These are phyloP conservation scores for Suillus ampliporus DNA, from an alignment of 768 basidiomycete species.

Conservation along the genomic window DNA sequence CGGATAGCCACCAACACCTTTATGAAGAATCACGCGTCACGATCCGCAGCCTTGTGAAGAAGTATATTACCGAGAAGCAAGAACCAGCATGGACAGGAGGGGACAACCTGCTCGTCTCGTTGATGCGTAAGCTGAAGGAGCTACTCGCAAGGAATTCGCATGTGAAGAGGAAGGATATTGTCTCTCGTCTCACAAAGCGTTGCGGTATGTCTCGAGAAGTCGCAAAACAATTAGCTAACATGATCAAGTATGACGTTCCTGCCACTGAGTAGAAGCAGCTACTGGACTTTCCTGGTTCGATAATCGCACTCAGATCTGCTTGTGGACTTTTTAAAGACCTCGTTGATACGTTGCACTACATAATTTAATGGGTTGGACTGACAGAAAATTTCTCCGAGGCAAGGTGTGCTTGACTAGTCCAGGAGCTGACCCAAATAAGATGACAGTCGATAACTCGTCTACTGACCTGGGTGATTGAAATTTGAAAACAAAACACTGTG, in stretches of 20 bases:
- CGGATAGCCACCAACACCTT: slow-evolving; percentile 37
- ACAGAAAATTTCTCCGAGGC: no score
- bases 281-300: neutral
- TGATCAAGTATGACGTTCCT: slow-evolving; percentile 27
- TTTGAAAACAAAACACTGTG: neutral
- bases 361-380: no score
- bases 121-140: slow-evolving; percentile 18
- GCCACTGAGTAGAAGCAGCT: slow-evolving; percentile 12
- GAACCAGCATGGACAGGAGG: slow-evolving; percentile 15
- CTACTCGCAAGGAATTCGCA: slow-evolving; percentile 19
- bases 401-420: no score
- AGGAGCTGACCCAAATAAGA: no score
- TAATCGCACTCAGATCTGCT: neutral
- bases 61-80: slow-evolving; percentile 4
- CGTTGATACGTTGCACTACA: neutral
- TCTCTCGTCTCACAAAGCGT: slow-evolving; percentile 27
- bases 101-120: slow-evolving; percentile 22
- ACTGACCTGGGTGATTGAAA: neutral
- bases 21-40: slow-evolving; percentile 39
- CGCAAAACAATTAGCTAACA: slow-evolving; percentile 26
- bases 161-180: slow-evolving; percentile 23
- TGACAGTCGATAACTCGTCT: no score
- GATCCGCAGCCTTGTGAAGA: slow-evolving; percentile 28
- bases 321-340: neutral
- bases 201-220: slow-evolving; percentile 35